Percentiles rank a stretch among this genome's conserved stretches.
phyloP scores from a whole-genome alignment of 805 yeast genomes.

The Kregervanrija delftensis region DNA sequence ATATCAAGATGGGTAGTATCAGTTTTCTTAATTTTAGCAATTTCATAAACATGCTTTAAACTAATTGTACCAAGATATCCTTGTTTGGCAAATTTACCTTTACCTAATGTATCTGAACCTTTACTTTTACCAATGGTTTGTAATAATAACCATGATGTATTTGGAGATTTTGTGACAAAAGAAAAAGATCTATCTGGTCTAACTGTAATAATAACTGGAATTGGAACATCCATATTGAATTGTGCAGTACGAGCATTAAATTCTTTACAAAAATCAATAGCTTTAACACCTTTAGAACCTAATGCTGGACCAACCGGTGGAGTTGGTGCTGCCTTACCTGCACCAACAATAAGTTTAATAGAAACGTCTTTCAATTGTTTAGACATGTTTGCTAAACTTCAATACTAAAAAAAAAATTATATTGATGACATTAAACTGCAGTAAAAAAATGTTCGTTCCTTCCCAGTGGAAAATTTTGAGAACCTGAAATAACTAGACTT shows the following conservation, averaged over 20 bases:
- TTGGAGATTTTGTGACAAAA: constrained; percentile 85
- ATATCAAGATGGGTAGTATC: constrained; percentile 72
- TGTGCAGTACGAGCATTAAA: constrained; percentile 95
- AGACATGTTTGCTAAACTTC: constrained; percentile 6
- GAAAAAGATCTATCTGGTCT: constrained; percentile 88
- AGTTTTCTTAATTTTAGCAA: constrained; percentile 86
- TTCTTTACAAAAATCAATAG: constrained; percentile 96
- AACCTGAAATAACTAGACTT: too few species aligned
- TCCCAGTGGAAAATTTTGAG: too few species aligned
- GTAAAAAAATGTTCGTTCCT: neutral
- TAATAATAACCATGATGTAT: constrained; percentile 78
- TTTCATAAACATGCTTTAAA: constrained; percentile 87
- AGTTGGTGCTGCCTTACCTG: constrained; percentile 97
- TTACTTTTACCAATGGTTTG: constrained; percentile 76
- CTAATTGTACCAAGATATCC: constrained; percentile 37
- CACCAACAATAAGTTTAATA: constrained; percentile 88
- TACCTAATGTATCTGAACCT: constrained; percentile 69
- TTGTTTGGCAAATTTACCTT: constrained; percentile 44
- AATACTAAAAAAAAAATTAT: neutral
- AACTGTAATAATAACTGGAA: constrained; percentile 79
- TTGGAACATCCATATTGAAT: constrained; percentile 78
- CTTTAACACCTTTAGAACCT: constrained; percentile 97
- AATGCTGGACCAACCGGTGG: constrained; percentile 99
- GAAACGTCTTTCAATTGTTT: constrained; percentile 48
- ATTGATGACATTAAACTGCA: neutral